A percentile compares a stretch with the other conserved stretches of the same genome.
phyloP scores from a whole-genome alignment of 2,329 filamentous ascomycete genomes.

The Epichloe festucae region DNA sequence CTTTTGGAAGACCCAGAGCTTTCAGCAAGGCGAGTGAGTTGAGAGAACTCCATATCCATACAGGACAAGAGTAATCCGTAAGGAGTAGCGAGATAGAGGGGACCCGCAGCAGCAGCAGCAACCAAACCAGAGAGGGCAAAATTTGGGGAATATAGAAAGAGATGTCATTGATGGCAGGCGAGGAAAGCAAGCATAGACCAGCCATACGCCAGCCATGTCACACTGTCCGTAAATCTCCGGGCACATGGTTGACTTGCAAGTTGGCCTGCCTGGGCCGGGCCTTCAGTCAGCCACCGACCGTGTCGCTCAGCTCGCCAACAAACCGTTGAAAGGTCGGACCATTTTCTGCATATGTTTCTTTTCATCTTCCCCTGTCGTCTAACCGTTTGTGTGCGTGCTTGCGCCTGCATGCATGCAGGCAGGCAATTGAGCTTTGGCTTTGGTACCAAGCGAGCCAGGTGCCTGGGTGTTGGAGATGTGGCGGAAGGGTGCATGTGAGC shows the following conservation, averaged over 20 bases:
- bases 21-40: not conserved
- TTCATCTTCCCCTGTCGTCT: not conserved
- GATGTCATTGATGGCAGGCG: not conserved
- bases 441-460: not conserved
- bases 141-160: not conserved
- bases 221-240: not conserved
- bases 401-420: not conserved
- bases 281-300: not conserved
- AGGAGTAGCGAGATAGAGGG: not conserved
- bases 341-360: not conserved
- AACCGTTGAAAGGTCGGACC: not conserved
- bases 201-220: not conserved
- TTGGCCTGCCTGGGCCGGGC: not conserved
- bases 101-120: not conserved
- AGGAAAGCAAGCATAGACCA: no score
- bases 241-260: not conserved
- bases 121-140: not conserved
- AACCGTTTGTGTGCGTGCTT: not conserved
- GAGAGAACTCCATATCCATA: not conserved
- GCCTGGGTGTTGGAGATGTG: not conserved
- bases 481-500: constrained; percentile 1
- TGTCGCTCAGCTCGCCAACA: not conserved
- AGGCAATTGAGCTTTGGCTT: not conserved
- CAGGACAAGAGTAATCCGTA: not conserved
- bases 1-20: not conserved